Conservation (phyloP, 192 early-diverging fungal species). For the Linnemannia elongata region DNA sequence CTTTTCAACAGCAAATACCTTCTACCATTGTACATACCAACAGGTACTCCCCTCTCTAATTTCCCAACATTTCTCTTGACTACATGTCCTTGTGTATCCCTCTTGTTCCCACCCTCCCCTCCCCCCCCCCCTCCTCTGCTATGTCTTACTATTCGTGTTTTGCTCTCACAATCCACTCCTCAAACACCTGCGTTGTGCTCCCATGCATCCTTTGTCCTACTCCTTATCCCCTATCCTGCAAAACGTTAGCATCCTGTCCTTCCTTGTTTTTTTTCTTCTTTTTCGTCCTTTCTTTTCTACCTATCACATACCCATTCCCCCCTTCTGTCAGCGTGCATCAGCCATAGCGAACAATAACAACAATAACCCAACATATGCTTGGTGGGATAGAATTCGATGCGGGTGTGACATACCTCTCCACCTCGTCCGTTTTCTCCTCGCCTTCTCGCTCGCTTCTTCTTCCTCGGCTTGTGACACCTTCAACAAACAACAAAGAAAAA, state of each 20-base stretch:
- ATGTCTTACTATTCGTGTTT: background rate
- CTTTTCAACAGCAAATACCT: background rate
- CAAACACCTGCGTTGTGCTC: background rate
- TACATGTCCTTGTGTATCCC: background rate
- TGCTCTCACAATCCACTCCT: background rate
- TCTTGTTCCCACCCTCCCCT: background rate
- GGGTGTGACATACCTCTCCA: background rate
- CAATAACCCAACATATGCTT: too few species aligned
- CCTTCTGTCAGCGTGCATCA: background rate
- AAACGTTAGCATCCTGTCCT: slow-evolving; percentile 10
- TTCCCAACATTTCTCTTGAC: background rate
- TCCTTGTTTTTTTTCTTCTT: background rate
- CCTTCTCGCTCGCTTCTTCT: too few species aligned
- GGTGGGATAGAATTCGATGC: background rate
- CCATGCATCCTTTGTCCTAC: background rate
- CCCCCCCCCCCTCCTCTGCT: background rate
- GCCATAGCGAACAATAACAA: background rate
- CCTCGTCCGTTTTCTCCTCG: background rate
- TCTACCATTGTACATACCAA: background rate
- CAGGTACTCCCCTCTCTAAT: background rate
- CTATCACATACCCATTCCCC: background rate
- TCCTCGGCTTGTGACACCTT: background rate
- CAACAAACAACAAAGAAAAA: too few species aligned
- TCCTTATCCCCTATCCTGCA: slow-evolving; percentile 7
- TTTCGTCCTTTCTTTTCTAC: background rate